A percentile compares a stretch with the other conserved stretches of the same genome.
Conservation (phyloP, 139 green algal genomes). For the Helicosporidium sp. region DNA sequence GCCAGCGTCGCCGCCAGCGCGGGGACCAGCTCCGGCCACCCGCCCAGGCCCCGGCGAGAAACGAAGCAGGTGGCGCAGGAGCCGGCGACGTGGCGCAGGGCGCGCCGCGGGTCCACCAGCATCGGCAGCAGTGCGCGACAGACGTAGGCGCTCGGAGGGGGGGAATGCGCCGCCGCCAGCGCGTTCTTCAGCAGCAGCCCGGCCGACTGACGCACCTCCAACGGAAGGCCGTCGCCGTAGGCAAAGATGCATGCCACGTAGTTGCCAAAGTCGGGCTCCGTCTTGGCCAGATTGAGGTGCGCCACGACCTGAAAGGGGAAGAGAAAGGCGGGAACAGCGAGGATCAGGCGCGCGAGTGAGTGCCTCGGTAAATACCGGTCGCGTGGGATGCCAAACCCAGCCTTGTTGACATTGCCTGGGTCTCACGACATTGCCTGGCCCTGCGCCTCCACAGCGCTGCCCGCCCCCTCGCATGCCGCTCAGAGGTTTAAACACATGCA, state of each 20-base stretch:
- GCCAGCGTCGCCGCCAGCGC: constrained; percentile 32
- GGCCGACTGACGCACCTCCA: constrained; percentile 72
- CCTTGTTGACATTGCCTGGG: too few species aligned
- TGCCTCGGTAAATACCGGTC: neutral
- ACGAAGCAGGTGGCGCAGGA: constrained; percentile 41
- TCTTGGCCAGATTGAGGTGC: constrained; percentile 53
- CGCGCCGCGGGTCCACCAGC: constrained; percentile 31
- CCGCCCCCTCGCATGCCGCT: too few species aligned
- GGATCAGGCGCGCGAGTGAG: neutral
- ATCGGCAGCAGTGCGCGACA: constrained; percentile 43
- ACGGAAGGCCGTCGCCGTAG: constrained; percentile 32
- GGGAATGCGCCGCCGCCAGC: constrained; percentile 24
- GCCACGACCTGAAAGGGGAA: constrained; percentile 53
- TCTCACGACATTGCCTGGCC: too few species aligned
- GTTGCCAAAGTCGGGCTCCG: constrained; percentile 80
- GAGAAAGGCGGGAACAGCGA: neutral
- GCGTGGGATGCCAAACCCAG: too few species aligned
- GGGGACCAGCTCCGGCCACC: constrained; percentile 63
- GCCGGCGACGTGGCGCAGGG: constrained; percentile 62
- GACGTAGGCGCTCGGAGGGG: neutral
- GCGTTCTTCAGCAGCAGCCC: constrained; percentile 94
- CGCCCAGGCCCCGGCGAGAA: constrained; percentile 21
- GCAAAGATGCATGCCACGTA: constrained; percentile 82
- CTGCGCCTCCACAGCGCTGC: too few species aligned
- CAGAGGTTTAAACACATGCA: too few species aligned